Evolutionary conservation across 2,329 filamentous ascomycete genomes (phyloP).

Genomic region (Monosporascus sp.): DNA sequence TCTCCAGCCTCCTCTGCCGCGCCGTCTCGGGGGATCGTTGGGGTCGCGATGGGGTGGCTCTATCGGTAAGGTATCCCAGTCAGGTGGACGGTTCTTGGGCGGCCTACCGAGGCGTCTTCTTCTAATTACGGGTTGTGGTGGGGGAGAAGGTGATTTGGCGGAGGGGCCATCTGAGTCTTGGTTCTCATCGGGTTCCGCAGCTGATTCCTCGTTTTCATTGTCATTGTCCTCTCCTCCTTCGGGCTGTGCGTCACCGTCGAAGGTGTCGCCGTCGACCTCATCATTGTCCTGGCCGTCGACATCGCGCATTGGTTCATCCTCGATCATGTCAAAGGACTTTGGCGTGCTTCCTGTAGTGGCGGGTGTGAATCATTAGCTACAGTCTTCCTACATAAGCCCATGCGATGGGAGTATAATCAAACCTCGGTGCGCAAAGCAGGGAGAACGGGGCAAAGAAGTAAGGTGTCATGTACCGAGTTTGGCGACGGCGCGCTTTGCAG

Average conservation of each 20-base stretch:
- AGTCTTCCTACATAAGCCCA: no score
- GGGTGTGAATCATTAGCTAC: constrained; percentile 2
- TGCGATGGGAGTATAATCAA: no score
- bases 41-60: constrained; percentile 49
- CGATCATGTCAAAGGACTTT: constrained; percentile 42
- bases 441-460: neutral
- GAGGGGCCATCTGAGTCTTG: constrained; percentile 33
- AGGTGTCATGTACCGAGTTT: constrained; percentile 32
- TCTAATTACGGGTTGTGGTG: constrained; percentile 60
- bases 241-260: constrained; percentile 21
- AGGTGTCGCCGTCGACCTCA: constrained; percentile 19
- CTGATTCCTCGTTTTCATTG: constrained; percentile 35
- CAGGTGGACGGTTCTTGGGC: constrained; percentile 76
- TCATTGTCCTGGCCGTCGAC: constrained; percentile 36
- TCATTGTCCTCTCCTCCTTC: constrained; percentile 39
- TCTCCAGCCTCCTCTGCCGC: constrained; percentile 67
- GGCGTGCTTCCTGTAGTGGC: constrained; percentile 40
- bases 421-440: neutral
- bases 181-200: constrained; percentile 25
- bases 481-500: constrained; percentile 38
- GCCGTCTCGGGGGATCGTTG: constrained; percentile 54
- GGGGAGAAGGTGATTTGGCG: constrained; percentile 48
- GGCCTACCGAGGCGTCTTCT: constrained; percentile 79
- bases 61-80: constrained; percentile 62
- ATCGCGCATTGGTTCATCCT: constrained; percentile 48